These are phyloP conservation scores for Penicillium pulvis DNA, from an alignment of 495 filamentous ascomycete species.

Conservation along the genomic window DNA sequence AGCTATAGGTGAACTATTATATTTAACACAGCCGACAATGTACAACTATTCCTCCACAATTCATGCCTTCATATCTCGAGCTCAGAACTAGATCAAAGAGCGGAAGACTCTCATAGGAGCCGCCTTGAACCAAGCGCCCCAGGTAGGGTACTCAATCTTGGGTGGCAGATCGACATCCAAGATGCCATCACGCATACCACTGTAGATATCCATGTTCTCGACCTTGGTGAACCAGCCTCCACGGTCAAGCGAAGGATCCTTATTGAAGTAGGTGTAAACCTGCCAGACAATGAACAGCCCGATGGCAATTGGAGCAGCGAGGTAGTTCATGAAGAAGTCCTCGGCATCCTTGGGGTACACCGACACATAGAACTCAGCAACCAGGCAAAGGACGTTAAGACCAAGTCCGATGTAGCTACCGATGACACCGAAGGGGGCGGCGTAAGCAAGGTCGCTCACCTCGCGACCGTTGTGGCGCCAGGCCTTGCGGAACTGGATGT, in stretches of 20 bases:
- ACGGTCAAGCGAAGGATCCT: constrained; percentile 29
- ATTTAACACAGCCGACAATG: background rate
- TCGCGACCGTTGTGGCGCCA: constrained; percentile 56
- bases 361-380: constrained; percentile 58
- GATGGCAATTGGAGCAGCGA: constrained; percentile 60
- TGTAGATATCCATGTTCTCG: constrained; percentile 29
- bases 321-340: constrained; percentile 64
- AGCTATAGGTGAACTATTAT: background rate
- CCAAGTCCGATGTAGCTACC: constrained; percentile 67
- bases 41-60: constrained; percentile 3
- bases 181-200: constrained; percentile 25
- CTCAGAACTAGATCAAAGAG: constrained; percentile 32
- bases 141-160: constrained; percentile 29
- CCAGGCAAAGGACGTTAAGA: constrained; percentile 61
- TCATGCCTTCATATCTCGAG: background rate
- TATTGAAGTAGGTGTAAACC: constrained; percentile 25
- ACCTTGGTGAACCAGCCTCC: constrained; percentile 24
- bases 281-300: constrained; percentile 41
- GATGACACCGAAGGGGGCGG: constrained; percentile 63
- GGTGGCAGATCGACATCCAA: constrained; percentile 30
- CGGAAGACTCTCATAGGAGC: constrained; percentile 28
- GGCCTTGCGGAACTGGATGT: constrained; percentile 72
- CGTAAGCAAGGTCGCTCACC: constrained; percentile 73
- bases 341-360: constrained; percentile 49
- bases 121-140: constrained; percentile 31